A percentile compares a stretch with the other conserved stretches of the same genome.
Conservation (phyloP, 2,329 filamentous ascomycete species). For the Ascochyta fabae region DNA sequence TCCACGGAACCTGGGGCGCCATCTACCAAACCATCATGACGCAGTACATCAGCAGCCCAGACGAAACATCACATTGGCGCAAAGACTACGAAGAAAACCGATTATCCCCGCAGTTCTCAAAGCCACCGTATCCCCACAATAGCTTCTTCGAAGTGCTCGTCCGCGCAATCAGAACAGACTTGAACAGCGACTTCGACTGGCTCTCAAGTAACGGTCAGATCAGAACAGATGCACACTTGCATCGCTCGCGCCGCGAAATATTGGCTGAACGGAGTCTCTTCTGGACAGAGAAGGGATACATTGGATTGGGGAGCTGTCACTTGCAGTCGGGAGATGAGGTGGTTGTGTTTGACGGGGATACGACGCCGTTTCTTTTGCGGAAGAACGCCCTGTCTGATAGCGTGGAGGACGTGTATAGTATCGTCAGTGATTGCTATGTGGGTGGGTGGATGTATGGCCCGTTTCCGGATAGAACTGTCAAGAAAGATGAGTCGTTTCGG, state of each 20-base stretch:
- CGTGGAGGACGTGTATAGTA: background rate
- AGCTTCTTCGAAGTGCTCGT: constrained; percentile 7
- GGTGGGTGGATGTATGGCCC: constrained; percentile 13
- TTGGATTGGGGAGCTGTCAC: constrained; percentile 9
- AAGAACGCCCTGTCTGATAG: background rate
- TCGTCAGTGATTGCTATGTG: constrained; percentile 13
- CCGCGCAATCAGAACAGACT: constrained; percentile 8
- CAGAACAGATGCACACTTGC: constrained; percentile 12
- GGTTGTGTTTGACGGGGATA: constrained; percentile 12
- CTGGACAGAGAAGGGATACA: constrained; percentile 7
- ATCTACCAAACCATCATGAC: constrained; percentile 11
- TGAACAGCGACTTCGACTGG: constrained; percentile 10
- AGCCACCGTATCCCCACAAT: constrained; percentile 7
- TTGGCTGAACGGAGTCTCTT: constrained; percentile 8
- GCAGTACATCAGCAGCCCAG: background rate
- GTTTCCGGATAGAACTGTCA: constrained; percentile 5
- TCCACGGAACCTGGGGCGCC: constrained; percentile 14
- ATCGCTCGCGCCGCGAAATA: constrained; percentile 5
- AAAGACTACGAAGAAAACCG: constrained; percentile 13
- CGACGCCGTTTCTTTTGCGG: constrained; percentile 10
- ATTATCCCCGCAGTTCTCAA: background rate
- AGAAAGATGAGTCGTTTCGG: constrained; percentile 5
- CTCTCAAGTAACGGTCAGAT: constrained; percentile 9
- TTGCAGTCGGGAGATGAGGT: constrained; percentile 7
- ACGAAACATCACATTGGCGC: constrained; percentile 2